phyloP scores from a whole-genome alignment of 2,329 filamentous ascomycete species.

The Sarocladium kiliense region DNA sequence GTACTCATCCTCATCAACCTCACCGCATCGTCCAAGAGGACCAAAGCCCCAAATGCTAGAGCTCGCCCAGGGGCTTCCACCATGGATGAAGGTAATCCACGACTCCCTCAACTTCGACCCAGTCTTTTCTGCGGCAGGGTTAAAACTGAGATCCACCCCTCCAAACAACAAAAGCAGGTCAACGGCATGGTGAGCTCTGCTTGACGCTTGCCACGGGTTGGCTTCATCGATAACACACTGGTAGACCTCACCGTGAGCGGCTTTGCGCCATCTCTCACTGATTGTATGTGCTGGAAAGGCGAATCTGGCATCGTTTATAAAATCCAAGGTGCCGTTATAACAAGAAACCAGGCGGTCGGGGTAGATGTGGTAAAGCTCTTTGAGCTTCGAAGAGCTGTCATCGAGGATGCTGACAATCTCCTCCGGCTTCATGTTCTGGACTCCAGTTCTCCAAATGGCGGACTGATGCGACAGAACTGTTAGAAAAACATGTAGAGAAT shows the following conservation, averaged over 20 bases:
- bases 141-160: slow-evolving; percentile 29
- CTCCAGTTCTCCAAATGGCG: slow-evolving; percentile 37
- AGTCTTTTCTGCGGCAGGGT: slow-evolving; percentile 25
- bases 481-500: background rate
- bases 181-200: slow-evolving; percentile 40
- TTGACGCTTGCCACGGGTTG: slow-evolving; percentile 42
- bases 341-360: slow-evolving; percentile 30
- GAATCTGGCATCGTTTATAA: slow-evolving; percentile 28
- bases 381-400: slow-evolving; percentile 23
- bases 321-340: slow-evolving; percentile 33
- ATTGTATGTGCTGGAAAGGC: slow-evolving; percentile 20
- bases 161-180: slow-evolving; percentile 40
- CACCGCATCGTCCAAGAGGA: slow-evolving; percentile 28
- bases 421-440: slow-evolving; percentile 27
- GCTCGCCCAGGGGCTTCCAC: slow-evolving; percentile 29
- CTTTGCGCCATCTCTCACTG: slow-evolving; percentile 11
- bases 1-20: slow-evolving; percentile 25
- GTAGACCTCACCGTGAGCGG: slow-evolving; percentile 24
- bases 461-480: slow-evolving; percentile 24
- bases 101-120: slow-evolving; percentile 30
- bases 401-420: slow-evolving; percentile 29
- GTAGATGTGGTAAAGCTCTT: slow-evolving; percentile 35
- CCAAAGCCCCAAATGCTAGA: slow-evolving; percentile 26
- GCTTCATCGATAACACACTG: slow-evolving; percentile 37
- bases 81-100: slow-evolving; percentile 34